phyloP scores from a whole-genome alignment of 805 yeast genomes.

The Komagataella phaffii region DNA sequence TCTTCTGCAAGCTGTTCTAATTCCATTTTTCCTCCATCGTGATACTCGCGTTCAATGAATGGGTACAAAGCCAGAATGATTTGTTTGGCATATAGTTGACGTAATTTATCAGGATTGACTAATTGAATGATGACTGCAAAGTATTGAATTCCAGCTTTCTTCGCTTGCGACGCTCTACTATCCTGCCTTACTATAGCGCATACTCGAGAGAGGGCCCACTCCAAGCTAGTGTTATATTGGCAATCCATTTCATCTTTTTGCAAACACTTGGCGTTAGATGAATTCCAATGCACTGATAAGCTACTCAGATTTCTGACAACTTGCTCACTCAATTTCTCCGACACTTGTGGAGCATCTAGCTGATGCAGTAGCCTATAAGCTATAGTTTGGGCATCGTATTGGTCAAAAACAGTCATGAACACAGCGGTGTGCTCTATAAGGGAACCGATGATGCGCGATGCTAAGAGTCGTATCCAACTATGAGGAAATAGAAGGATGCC shows the following conservation, averaged over 20 bases:
- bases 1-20: slow-evolving; percentile 42
- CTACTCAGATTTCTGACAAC: slow-evolving; percentile 53
- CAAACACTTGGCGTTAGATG: slow-evolving; percentile 22
- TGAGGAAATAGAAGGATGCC: slow-evolving; percentile 69
- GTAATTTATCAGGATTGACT: slow-evolving; percentile 26
- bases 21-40: slow-evolving; percentile 33
- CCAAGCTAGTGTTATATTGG: slow-evolving; percentile 24
- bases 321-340: slow-evolving; percentile 49
- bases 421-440: slow-evolving; percentile 25
- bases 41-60: slow-evolving; percentile 24
- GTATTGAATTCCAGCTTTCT: slow-evolving; percentile 57
- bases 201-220: slow-evolving; percentile 51
- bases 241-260: slow-evolving; percentile 9
- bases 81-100: slow-evolving; percentile 25
- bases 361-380: slow-evolving; percentile 63
- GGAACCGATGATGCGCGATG: slow-evolving; percentile 45
- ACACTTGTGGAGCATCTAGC: slow-evolving; percentile 64
- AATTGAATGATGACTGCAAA: slow-evolving; percentile 41
- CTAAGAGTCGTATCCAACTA: slow-evolving; percentile 71
- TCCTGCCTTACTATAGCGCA: slow-evolving; percentile 58
- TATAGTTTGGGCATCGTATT: slow-evolving; percentile 47
- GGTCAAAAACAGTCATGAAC: slow-evolving; percentile 21
- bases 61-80: slow-evolving; percentile 41
- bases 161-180: slow-evolving; percentile 38
- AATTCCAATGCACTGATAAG: slow-evolving; percentile 51